These are phyloP conservation scores for Rhexocercosporidium sp. DNA, from an alignment of 2,329 filamentous ascomycete genomes.

Conservation along the genomic window DNA sequence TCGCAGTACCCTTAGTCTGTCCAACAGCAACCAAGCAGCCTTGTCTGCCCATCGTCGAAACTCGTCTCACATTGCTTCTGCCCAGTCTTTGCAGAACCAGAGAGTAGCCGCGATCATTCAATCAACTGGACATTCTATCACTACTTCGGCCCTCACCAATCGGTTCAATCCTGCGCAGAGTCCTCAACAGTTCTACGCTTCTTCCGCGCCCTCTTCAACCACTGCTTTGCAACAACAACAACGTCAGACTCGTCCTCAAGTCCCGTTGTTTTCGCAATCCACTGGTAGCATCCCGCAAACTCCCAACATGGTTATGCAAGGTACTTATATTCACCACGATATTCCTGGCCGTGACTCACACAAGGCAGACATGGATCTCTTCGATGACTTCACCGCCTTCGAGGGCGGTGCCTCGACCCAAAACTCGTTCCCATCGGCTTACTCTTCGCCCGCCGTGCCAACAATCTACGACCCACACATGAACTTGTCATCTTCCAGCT, in stretches of 20 bases:
- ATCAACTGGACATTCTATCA: constrained; percentile 58
- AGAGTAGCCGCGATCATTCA: constrained; percentile 64
- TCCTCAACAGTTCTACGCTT: constrained; percentile 67
- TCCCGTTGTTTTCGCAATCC: constrained; percentile 72
- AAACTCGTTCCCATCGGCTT: constrained; percentile 37
- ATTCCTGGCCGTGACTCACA: constrained; percentile 40
- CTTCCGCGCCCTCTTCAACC: constrained; percentile 66
- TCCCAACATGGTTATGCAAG: constrained; percentile 61
- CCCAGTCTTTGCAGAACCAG: constrained; percentile 58
- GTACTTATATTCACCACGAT: constrained; percentile 47
- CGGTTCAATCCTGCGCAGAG: constrained; percentile 62
- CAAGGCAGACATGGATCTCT: constrained; percentile 55
- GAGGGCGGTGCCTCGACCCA: constrained; percentile 45
- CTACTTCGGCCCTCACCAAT: constrained; percentile 60
- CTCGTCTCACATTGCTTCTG: constrained; percentile 58
- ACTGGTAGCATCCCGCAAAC: constrained; percentile 54
- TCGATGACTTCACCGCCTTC: constrained; percentile 64
- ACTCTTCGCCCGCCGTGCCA: constrained; percentile 43
- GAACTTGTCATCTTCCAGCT: constrained; percentile 47
- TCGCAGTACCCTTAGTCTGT: constrained; percentile 42
- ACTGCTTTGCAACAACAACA: constrained; percentile 59
- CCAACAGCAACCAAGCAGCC: constrained; percentile 43
- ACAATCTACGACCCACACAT: constrained; percentile 57
- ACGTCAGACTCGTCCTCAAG: constrained; percentile 65
- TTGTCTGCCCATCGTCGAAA: constrained; percentile 53